Conservation (phyloP, 2,329 filamentous ascomycete genomes). For the Dendryphion nanum region DNA sequence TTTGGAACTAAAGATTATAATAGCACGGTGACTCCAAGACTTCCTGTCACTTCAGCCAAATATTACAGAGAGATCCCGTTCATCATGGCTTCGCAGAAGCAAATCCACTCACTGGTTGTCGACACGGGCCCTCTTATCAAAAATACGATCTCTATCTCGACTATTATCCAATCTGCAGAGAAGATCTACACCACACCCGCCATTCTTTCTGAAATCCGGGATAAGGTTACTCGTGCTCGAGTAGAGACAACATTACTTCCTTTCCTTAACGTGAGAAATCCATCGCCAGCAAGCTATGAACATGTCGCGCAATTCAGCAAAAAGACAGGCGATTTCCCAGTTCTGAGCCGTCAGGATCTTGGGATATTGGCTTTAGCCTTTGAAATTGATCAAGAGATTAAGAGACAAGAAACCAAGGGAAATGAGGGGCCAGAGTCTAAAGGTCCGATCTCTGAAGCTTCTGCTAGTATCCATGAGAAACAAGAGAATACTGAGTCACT, state of each 20-base stretch:
- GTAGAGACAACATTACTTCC: constrained; percentile 83
- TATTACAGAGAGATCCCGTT: background rate
- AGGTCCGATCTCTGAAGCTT: no score
- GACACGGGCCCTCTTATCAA: constrained; percentile 93
- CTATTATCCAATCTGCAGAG: constrained; percentile 74
- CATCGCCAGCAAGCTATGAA: constrained; percentile 73
- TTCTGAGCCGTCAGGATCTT: constrained; percentile 85
- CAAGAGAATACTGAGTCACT: constrained; percentile 5
- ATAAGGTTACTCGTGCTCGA: constrained; percentile 74
- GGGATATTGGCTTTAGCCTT: constrained; percentile 88
- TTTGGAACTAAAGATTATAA: no score
- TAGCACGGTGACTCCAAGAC: no score
- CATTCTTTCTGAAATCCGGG: constrained; percentile 83
- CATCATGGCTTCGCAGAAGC: constrained; percentile 52
- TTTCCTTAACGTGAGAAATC: constrained; percentile 75
- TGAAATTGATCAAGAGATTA: constrained; percentile 66
- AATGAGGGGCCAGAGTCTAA: no score
- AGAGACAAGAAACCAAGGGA: constrained; percentile 26
- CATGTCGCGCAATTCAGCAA: constrained; percentile 82
- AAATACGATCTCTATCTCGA: constrained; percentile 83
- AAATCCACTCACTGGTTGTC: constrained; percentile 79
- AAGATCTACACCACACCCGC: constrained; percentile 67
- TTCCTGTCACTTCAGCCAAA: background rate
- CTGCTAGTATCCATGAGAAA: no score
- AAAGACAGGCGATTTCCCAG: constrained; percentile 83